Percentiles rank a stretch among this genome's conserved stretches.
phyloP scores from a whole-genome alignment of 306 rosid genomes.

The Amphicarpaea edgeworthii region DNA sequence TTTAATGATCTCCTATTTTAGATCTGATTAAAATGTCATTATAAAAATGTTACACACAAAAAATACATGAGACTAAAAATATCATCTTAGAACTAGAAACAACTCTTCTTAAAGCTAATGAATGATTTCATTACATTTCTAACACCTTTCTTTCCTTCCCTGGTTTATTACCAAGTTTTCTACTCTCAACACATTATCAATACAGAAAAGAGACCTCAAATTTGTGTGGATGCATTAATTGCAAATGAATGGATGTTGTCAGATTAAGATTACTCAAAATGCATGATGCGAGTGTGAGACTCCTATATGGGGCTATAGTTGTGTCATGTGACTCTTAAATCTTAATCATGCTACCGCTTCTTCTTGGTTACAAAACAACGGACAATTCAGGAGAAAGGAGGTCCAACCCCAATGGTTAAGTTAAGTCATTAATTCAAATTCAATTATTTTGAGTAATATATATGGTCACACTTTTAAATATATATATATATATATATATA shows the following conservation, averaged over 20 bases:
- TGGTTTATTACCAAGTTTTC: background rate
- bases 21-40: too few species aligned
- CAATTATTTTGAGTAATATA: too few species aligned
- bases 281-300: constrained; percentile 2
- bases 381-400: background rate
- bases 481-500: too few species aligned
- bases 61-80: background rate
- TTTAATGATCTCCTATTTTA: too few species aligned
- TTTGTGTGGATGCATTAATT: background rate
- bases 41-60: background rate
- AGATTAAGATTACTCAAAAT: background rate
- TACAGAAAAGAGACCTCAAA: background rate
- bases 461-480: too few species aligned
- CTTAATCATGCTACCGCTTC: background rate
- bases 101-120: background rate
- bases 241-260: background rate
- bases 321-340: background rate
- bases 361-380: background rate
- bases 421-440: background rate
- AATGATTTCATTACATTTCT: constrained; percentile 2
- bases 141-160: background rate
- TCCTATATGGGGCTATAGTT: background rate
- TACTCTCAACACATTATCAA: background rate
- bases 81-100: background rate
- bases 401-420: background rate